Evolutionary conservation across 2,329 filamentous ascomycete genomes (phyloP).

Genomic region (Emergomyces orientalis): DNA sequence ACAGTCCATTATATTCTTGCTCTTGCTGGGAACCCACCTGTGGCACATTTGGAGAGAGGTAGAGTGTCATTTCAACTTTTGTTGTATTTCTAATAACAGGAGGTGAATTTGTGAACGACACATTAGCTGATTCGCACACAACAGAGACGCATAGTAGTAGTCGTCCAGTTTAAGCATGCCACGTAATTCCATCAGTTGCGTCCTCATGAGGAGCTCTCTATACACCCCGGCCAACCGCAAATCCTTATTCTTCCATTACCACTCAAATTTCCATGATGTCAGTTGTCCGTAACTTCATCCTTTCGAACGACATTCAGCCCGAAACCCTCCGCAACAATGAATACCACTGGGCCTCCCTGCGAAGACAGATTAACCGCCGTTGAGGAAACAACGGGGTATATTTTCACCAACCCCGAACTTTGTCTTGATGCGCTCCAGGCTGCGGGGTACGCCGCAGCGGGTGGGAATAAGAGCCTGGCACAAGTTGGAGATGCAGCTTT

Average conservation of each 20-base stretch:
- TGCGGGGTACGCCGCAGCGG: background rate
- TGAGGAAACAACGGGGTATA: conserved; percentile 2
- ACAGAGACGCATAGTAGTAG: background rate
- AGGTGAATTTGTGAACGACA: background rate
- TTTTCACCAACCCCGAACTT: background rate
- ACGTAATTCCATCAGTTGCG: too few species aligned
- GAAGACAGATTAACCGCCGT: background rate
- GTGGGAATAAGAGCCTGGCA: conserved; percentile 8
- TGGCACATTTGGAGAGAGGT: too few species aligned
- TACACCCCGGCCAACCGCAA: background rate
- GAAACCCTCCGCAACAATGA: background rate
- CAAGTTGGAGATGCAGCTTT: conserved; percentile 11
- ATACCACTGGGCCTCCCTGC: background rate
- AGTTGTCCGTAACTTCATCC: background rate
- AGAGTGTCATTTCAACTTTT: background rate
- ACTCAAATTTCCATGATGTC: background rate
- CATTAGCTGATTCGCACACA: background rate
- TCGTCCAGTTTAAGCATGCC: background rate
- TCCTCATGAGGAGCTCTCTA: background rate
- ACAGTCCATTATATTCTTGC: too few species aligned
- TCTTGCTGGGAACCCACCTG: too few species aligned
- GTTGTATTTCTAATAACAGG: background rate
- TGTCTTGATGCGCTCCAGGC: background rate
- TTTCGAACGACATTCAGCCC: background rate
- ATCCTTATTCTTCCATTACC: too few species aligned